Percentiles rank a stretch among this genome's conserved stretches.
phyloP scores from a whole-genome alignment of 768 basidiomycete genomes.

The Porpolomopsis calyptriformis region DNA sequence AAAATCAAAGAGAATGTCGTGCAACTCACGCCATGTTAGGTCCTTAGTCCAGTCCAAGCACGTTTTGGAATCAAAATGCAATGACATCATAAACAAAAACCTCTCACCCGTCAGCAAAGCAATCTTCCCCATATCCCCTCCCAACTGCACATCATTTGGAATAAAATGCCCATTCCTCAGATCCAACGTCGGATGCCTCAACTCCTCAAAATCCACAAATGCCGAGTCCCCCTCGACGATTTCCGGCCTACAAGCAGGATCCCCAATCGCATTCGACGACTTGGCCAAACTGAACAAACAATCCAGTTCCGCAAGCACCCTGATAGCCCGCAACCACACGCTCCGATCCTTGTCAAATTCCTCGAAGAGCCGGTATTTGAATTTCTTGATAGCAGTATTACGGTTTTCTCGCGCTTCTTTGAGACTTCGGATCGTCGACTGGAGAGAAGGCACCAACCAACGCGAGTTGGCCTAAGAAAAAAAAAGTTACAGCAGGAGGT shows the following conservation, averaged over 20 bases:
- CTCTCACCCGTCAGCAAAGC: conserved; percentile 73
- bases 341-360: conserved; percentile 78
- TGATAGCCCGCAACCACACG: conserved; percentile 73
- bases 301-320: conserved; percentile 90
- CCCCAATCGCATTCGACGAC: conserved; percentile 79
- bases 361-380: conserved; percentile 65
- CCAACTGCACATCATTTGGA: conserved; percentile 84
- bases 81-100: too few relatives aligned
- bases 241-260: conserved; percentile 87
- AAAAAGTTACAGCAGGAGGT: not conserved
- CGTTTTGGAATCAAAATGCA: too few relatives aligned
- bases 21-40: conserved; percentile 76
- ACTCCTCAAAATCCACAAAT: conserved; percentile 76
- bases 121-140: conserved; percentile 63
- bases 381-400: conserved; percentile 67
- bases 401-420: conserved; percentile 93
- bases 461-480: conserved; percentile 52
- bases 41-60: conserved; percentile 40
- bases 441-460: conserved; percentile 67
- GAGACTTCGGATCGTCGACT: conserved; percentile 59
- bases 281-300: conserved; percentile 89
- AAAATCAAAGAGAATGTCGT: conserved; percentile 2
- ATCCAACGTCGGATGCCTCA: conserved; percentile 83
- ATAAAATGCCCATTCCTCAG: conserved; percentile 69
- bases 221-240: conserved; percentile 75